A percentile compares a stretch with the other conserved stretches of the same genome.
phyloP scores from a whole-genome alignment of 495 filamentous ascomycete genomes.

The Haplographium delicatum region DNA sequence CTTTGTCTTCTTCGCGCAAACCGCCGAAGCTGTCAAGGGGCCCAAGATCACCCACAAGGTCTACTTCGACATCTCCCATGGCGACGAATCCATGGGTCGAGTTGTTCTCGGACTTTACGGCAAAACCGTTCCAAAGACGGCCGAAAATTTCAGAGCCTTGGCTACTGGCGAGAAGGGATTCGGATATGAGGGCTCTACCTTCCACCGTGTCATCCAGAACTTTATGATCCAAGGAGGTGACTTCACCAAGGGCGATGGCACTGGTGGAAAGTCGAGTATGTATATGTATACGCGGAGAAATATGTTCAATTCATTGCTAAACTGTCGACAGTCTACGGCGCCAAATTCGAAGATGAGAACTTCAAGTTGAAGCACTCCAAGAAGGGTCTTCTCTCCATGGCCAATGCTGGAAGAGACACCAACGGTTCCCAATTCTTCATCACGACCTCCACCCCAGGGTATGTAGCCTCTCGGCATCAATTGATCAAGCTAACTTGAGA shows the following conservation, averaged over 20 bases:
- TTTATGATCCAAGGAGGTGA: constrained; percentile 99
- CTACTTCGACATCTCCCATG: constrained; percentile 92
- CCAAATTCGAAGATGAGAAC: constrained; percentile 97
- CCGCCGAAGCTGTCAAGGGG: constrained; percentile 71
- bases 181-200: constrained; percentile 89
- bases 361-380: constrained; percentile 91
- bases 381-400: constrained; percentile 72
- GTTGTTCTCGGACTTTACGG: constrained; percentile 95
- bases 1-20: constrained; percentile 67
- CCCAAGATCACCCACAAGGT: constrained; percentile 98
- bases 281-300: constrained; percentile 10
- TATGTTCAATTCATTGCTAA: neutral
- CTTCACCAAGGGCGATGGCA: constrained; percentile 94
- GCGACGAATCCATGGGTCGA: constrained; percentile 75
- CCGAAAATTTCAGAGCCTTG: constrained; percentile 96
- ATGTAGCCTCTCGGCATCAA: constrained; percentile 29
- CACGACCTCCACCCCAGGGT: constrained; percentile 78
- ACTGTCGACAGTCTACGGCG: constrained; percentile 66
- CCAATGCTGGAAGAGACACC: constrained; percentile 95
- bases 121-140: constrained; percentile 95
- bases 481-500: constrained; percentile 18
- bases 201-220: constrained; percentile 97
- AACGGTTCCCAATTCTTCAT: constrained; percentile 99
- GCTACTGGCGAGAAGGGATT: constrained; percentile 96
- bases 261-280: constrained; percentile 87